Evolutionary conservation across 2,329 filamentous ascomycete genomes (phyloP), one percentile per base, ranked within the genome.

Genomic region (Ascochyta viciae-villosae): DNA sequence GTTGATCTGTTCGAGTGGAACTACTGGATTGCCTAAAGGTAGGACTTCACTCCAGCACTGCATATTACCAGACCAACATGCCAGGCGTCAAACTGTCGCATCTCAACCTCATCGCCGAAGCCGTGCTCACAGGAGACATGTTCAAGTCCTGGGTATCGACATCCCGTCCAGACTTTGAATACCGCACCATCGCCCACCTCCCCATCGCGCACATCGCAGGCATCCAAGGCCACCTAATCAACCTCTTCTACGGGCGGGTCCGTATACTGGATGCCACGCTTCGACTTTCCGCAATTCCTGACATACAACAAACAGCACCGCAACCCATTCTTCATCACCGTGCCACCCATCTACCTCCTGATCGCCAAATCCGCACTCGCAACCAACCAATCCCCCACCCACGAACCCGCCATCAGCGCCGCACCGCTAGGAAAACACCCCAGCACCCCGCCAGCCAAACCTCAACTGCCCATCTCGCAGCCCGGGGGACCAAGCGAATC

Each of bases 201-300:
- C 80, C 80, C 0, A 73, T 74, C 10, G 78, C 78, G 4, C 80
- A 82, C 60, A 81, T 82, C 39, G 79, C 80, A 0, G 80, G 80
- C 0, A 74, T 80, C 15, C 76, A 79, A 65, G 78, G 79, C 39
- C 81, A 81, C 58, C 74, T 81, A 6, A 69, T 81, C 51, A 78
- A 77, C 46, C 78, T 78, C 0, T 74, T 80, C 58, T 74, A 74
- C 59, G 59, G 74, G 72, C 31, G 76, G 76, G 2, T 61, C 68
- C 4, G 68, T 84, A 3, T 88, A 85, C 76, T 88, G 86, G 86
- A 88, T 89, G 86, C 76, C 80, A 4, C 78, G 77, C 37, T 89
- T 88, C 67, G 80, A 85, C 57, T 85, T 86, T 55, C 67, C 71
- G 2, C 74, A 80, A 34, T 87, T 89, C 66, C 77, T 87, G 48